These are phyloP conservation scores for Sugiyamaella neomexicana DNA, from an alignment of 1,139 yeast genomes.

Conservation along the genomic window DNA sequence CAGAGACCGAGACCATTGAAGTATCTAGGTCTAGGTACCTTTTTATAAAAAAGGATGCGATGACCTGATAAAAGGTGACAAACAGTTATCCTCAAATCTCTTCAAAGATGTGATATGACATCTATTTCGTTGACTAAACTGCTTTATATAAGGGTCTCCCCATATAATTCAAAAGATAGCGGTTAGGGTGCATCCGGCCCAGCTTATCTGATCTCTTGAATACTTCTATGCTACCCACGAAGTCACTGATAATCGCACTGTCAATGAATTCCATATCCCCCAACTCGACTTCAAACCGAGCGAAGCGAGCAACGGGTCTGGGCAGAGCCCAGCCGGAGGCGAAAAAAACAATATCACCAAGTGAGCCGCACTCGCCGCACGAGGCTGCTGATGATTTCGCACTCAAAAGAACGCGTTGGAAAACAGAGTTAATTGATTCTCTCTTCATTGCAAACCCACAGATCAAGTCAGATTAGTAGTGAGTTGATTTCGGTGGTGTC, in stretches of 20 bases:
- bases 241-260: too few relatives aligned
- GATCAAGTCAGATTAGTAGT: neutral
- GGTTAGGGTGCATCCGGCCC: neutral
- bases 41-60: too few relatives aligned
- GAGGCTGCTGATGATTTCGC: neutral
- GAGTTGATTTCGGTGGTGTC: neutral
- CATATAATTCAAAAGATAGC: neutral
- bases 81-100: too few relatives aligned
- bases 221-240: too few relatives aligned
- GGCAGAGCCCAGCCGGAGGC: conserved; percentile 8
- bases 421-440: conserved; percentile 4
- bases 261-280: too few relatives aligned
- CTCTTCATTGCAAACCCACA: neutral
- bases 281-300: neutral
- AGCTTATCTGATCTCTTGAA: too few relatives aligned
- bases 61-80: too few relatives aligned
- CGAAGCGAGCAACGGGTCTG: conserved; percentile 9
- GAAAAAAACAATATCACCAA: neutral
- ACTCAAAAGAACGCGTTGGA: conserved; percentile 13
- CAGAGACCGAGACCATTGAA: too few relatives aligned
- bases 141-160: too few relatives aligned
- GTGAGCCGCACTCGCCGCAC: conserved; percentile 2
- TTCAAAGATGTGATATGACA: too few relatives aligned
- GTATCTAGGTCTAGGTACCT: too few relatives aligned
- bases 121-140: too few relatives aligned